phyloP scores from a whole-genome alignment of 345 rosid species.

The Noccaea bulbosa region DNA sequence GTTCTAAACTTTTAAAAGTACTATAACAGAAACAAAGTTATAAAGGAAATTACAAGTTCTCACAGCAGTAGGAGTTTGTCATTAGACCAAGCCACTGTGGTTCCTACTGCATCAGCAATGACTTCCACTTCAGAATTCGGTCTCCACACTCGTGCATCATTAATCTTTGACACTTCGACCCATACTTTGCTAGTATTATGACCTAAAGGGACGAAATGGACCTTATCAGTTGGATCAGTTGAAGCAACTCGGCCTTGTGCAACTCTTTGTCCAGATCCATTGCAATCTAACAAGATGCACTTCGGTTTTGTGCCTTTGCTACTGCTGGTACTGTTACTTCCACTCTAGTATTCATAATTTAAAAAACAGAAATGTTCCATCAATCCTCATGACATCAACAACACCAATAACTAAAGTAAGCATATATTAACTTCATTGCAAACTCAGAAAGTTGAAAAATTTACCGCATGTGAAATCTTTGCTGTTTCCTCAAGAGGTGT shows the following conservation, averaged over 20 bases:
- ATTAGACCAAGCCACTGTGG: background rate
- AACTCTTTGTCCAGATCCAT: background rate
- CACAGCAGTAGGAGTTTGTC: background rate
- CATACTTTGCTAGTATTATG: background rate
- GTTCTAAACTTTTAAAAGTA: too few species aligned
- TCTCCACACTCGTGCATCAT: background rate
- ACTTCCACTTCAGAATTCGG: background rate
- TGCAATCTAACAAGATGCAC: background rate
- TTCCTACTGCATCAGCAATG: background rate
- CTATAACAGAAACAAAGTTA: too few species aligned
- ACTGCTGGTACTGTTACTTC: background rate
- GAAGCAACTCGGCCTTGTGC: background rate
- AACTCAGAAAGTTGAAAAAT: too few species aligned
- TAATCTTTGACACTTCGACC: background rate
- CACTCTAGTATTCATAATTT: background rate
- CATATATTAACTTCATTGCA: too few species aligned
- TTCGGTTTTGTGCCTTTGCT: background rate
- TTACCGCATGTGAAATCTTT: background rate
- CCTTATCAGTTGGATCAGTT: background rate
- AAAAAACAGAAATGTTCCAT: background rate
- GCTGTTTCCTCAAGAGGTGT: background rate
- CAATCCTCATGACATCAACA: background rate
- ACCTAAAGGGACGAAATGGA: background rate
- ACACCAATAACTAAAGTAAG: too few species aligned
- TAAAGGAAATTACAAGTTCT: too few species aligned